phyloP scores from a whole-genome alignment of 1,284 basidiomycete genomes.

The Coniophora puteana region DNA sequence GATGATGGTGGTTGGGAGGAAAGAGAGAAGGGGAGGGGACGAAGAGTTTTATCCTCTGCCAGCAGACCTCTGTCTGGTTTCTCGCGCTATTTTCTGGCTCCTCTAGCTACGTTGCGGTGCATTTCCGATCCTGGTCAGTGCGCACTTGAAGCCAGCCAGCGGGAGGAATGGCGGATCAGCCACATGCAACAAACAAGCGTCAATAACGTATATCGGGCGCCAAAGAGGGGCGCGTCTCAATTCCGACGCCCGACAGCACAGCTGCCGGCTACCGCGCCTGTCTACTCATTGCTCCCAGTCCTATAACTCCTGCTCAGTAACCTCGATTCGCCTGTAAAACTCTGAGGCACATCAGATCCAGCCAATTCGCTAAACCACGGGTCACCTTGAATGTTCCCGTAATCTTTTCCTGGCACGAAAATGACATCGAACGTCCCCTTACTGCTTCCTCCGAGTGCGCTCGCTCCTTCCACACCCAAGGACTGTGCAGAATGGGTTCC shows the following conservation, averaged over 20 bases:
- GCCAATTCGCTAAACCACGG: too few species aligned
- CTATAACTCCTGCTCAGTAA: too few species aligned
- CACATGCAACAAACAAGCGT: constrained; percentile 7
- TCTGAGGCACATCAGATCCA: too few species aligned
- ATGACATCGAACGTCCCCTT: constrained; percentile 24
- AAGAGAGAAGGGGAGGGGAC: constrained; percentile 10
- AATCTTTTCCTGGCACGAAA: too few species aligned
- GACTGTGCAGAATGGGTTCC: constrained; percentile 54
- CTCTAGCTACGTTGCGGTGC: constrained; percentile 15
- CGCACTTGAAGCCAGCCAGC: neutral
- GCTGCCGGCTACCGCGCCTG: too few species aligned
- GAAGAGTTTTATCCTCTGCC: constrained; percentile 1
- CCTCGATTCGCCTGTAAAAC: too few species aligned
- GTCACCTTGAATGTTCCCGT: too few species aligned
- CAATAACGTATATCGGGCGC: constrained; percentile 4
- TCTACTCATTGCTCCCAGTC: too few species aligned
- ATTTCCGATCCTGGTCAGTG: constrained; percentile 25
- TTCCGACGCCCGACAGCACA: too few species aligned
- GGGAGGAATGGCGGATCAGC: constrained; percentile 1
- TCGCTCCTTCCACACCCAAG: constrained; percentile 29
- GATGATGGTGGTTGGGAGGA: constrained; percentile 19
- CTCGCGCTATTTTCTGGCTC: constrained; percentile 14
- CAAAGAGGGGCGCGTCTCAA: too few species aligned
- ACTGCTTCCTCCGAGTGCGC: constrained; percentile 37
- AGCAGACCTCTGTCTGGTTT: constrained; percentile 15